Conservation (phyloP, 805 yeast genomes). For the Cyberlindnera maclurae region DNA sequence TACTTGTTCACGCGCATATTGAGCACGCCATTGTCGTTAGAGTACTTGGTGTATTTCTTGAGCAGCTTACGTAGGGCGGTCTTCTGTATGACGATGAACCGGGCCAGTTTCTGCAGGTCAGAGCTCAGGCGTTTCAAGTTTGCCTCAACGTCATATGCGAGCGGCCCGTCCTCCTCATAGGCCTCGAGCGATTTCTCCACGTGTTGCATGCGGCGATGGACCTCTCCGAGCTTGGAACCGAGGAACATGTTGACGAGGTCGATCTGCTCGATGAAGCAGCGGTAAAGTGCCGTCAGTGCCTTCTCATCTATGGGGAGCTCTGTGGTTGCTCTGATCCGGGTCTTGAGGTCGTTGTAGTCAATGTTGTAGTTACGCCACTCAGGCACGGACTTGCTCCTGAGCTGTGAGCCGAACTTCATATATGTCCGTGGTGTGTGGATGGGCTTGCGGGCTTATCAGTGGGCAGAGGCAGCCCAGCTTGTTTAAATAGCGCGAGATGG, state of each 20-base stretch:
- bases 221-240: constrained; percentile 60
- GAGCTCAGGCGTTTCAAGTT: constrained; percentile 37
- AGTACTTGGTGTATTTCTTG: constrained; percentile 55
- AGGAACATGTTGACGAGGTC: constrained; percentile 56
- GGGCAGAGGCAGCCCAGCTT: too few species aligned
- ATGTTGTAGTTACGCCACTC: constrained; percentile 85
- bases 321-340: constrained; percentile 50
- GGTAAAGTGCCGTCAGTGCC: constrained; percentile 28
- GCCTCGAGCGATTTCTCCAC: constrained; percentile 31
- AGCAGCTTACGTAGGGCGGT: constrained; percentile 67
- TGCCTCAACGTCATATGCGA: constrained; percentile 18
- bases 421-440: too few species aligned
- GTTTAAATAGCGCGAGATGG: too few species aligned
- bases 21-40: constrained; percentile 25
- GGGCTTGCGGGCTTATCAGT: too few species aligned
- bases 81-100: constrained; percentile 66
- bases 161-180: constrained; percentile 1
- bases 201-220: constrained; percentile 41
- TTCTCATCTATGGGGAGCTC: constrained; percentile 1
- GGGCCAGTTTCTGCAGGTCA: constrained; percentile 57
- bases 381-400: constrained; percentile 68
- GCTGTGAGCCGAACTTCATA: constrained; percentile 86
- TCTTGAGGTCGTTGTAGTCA: constrained; percentile 74
- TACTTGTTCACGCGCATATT: constrained; percentile 24
- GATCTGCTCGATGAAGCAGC: constrained; percentile 49